A percentile compares a stretch with the other conserved stretches of the same genome.
These are phyloP conservation scores for Naganishia albida DNA, from an alignment of 1,284 basidiomycete genomes.

Conservation along the genomic window DNA sequence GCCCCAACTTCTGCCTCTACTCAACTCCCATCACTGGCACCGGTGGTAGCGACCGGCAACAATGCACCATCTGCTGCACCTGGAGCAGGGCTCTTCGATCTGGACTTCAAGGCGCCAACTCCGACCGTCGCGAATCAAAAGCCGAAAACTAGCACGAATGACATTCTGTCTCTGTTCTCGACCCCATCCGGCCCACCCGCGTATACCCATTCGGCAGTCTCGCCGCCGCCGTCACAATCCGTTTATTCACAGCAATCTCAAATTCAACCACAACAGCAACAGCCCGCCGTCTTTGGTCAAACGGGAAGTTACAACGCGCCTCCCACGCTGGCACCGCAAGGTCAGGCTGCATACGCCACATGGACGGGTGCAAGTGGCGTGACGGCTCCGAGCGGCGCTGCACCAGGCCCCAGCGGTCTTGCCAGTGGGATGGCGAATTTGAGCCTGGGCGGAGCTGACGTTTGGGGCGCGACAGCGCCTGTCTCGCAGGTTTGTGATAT, in stretches of 20 bases:
- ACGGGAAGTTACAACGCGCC: constrained; percentile 18
- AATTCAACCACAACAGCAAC: constrained; percentile 8
- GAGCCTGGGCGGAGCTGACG: constrained; percentile 31
- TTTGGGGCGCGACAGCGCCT: constrained; percentile 27
- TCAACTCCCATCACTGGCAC: constrained; percentile 30
- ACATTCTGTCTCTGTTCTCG: constrained; percentile 55
- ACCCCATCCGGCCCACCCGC: constrained; percentile 39
- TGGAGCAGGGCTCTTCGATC: constrained; percentile 51
- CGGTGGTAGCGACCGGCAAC: constrained; percentile 34
- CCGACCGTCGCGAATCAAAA: constrained; percentile 37
- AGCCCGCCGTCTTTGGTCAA: constrained; percentile 6
- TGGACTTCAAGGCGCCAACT: constrained; percentile 53
- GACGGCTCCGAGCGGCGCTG: constrained; percentile 1
- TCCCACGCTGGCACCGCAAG: constrained; percentile 12
- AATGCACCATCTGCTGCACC: constrained; percentile 27
- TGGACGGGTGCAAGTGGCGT: constrained; percentile 15
- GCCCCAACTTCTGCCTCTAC: constrained; percentile 33
- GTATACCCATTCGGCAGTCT: constrained; percentile 14
- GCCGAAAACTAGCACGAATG: constrained; percentile 43
- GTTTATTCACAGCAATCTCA: constrained; percentile 9
- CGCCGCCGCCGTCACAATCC: neutral
- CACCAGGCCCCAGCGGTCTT: neutral
- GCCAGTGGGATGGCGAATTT: constrained; percentile 29
- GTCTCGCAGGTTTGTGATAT: neutral
- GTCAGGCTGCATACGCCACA: constrained; percentile 25